Conservation (phyloP, 208 protist species). For the Polymyxa betae region DNA sequence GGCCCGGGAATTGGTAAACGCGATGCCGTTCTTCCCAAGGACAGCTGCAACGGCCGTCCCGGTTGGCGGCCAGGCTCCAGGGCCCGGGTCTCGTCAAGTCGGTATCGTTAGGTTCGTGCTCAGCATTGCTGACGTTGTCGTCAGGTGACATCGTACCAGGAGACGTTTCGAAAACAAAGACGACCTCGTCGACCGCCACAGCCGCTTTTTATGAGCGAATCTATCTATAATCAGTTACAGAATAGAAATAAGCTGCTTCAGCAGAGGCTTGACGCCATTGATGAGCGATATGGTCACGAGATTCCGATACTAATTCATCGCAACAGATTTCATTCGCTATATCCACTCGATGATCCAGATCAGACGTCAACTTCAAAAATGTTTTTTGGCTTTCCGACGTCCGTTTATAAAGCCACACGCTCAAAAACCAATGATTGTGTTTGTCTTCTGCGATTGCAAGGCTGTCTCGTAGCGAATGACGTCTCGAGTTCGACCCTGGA, state of each 20-base stretch:
- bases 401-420: not conserved
- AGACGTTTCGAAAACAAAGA: not conserved
- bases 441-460: not conserved
- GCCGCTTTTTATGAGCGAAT: slow-evolving; percentile 30
- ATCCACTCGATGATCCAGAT: not conserved
- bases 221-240: not conserved
- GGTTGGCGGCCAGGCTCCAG: not conserved
- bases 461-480: not conserved
- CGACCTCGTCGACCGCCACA: not conserved
- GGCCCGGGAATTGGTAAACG: slow-evolving; percentile 22
- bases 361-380: not conserved
- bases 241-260: not conserved
- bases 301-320: not conserved
- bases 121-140: no score
- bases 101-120: no score
- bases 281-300: not conserved
- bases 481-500: slow-evolving; percentile 1
- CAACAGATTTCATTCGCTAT: slow-evolving; percentile 23
- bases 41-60: not conserved
- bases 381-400: slow-evolving; percentile 10
- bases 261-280: not conserved
- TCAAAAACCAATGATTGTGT: not conserved
- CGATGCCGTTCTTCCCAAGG: not conserved
- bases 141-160: not conserved
- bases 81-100: no score